phyloP scores from a whole-genome alignment of 2,329 filamentous ascomycete genomes.

The Trichoderma atrobrunneum region DNA sequence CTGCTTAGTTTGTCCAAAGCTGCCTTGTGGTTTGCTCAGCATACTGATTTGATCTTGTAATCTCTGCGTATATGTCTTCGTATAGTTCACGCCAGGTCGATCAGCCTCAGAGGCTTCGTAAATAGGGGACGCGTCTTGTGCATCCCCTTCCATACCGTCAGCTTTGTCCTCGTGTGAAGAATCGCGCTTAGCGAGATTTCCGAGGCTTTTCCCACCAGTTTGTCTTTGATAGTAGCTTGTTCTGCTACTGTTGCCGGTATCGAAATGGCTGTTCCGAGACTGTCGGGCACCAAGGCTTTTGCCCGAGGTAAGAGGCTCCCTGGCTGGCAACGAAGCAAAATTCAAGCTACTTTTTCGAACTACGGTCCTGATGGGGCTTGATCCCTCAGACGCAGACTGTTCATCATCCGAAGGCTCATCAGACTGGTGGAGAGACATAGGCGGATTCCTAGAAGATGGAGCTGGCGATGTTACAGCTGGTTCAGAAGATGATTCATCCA shows the following conservation, averaged over 20 bases:
- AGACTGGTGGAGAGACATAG: not conserved
- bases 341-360: constrained; percentile 93
- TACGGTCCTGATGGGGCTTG: constrained; percentile 71
- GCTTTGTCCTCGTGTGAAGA: constrained; percentile 44
- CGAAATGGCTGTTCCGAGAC: constrained; percentile 76
- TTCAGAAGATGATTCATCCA: constrained; percentile 19
- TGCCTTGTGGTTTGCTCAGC: constrained; percentile 56
- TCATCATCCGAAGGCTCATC: constrained; percentile 31
- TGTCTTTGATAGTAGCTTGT: constrained; percentile 71
- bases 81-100: constrained; percentile 51
- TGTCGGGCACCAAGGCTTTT: constrained; percentile 74
- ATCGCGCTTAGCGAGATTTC: constrained; percentile 46
- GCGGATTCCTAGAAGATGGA: not conserved
- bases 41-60: constrained; percentile 89
- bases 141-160: constrained; percentile 54
- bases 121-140: constrained; percentile 34
- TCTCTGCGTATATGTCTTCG: constrained; percentile 89
- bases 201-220: constrained; percentile 71
- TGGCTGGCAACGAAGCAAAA: constrained; percentile 87
- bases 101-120: constrained; percentile 44
- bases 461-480: not conserved
- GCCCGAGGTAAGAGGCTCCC: constrained; percentile 80
- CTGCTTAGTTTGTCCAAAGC: constrained; percentile 48
- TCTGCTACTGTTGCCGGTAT: constrained; percentile 63
- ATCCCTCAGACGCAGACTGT: constrained; percentile 64